Evolutionary conservation across 1,284 basidiomycete species (phyloP), one percentile per base, ranked within the genome.

Genomic region (Pisolithus thermaeus): DNA sequence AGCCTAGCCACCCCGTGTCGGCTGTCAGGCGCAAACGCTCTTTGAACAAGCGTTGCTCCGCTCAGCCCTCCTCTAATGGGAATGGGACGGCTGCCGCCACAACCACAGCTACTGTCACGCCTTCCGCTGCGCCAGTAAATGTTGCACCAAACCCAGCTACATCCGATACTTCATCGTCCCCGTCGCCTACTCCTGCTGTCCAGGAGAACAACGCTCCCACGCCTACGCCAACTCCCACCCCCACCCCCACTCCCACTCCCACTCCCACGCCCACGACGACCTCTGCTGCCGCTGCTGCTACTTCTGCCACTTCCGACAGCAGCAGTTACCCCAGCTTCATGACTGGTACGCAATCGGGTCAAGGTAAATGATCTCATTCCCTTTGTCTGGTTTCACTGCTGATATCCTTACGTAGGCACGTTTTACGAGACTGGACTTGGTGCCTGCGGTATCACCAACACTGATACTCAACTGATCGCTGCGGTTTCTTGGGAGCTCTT

Each of bases 371-470:
- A 9, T 50, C 18, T 47, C 35, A 38, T 12, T 46, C 12, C 42
- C 41, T 8, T 38, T 16, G 0, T 46, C n/a, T 1, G 1, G 1
- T 16, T 7, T 30, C 20, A 6, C 40, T 23, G 30, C 58, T 11
- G 43, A 35, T 22, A 18, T 2, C 55, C 20, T 12, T 36, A 54
- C 16, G 30, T 47, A 78, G 78, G 72, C 46, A 86, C 83, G 18
- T 86, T 60, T 63, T 88, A 81, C 56, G 58, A 56, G 0, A 67
- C 79, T 50, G 87, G 85, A 51, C 76, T 89, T 36, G 84, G 83
- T 49, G 79, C 87, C 9, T 90, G 87, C 62, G 87, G 87, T 44
- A 73, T 77, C 58, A 74, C 70, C 48, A 86, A 83, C 70, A 68
- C 35, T 0, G 75, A 81, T 60, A 52, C 36, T 2, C 71, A 88